Conservation (phyloP, 2,329 filamentous ascomycete genomes). For the Colletotrichum falcatum region DNA sequence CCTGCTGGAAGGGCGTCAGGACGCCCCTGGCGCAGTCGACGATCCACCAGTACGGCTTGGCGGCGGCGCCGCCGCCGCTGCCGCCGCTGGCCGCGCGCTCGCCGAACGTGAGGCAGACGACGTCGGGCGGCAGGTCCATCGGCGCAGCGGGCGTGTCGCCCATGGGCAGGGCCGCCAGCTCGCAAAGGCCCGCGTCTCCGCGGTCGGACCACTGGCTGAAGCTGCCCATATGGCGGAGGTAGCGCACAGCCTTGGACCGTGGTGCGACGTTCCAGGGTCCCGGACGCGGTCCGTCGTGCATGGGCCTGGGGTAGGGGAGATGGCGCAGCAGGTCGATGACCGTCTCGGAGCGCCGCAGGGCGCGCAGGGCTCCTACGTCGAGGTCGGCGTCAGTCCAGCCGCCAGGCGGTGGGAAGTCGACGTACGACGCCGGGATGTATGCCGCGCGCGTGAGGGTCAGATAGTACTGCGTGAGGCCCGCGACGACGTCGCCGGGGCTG, state of each 20-base stretch:
- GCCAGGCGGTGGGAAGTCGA: constrained; percentile 27
- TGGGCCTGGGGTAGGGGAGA: constrained; percentile 35
- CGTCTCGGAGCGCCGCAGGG: constrained; percentile 33
- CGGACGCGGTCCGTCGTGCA: constrained; percentile 38
- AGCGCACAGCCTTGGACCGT: constrained; percentile 31
- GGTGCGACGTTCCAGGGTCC: constrained; percentile 38
- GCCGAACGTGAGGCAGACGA: constrained; percentile 24
- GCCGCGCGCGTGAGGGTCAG: constrained; percentile 19
- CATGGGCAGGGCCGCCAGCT: constrained; percentile 27
- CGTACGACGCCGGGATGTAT: constrained; percentile 26
- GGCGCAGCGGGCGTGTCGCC: constrained; percentile 25
- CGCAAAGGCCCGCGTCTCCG: constrained; percentile 29
- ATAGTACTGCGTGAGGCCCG: constrained; percentile 33
- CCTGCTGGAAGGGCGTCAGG: constrained; percentile 27
- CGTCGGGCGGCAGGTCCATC: constrained; percentile 33
- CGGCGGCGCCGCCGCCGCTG: too few relatives aligned
- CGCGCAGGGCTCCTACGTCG: constrained; percentile 33
- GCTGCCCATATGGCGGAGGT: constrained; percentile 32
- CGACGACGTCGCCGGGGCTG: constrained; percentile 31
- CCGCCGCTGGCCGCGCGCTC: constrained; percentile 2
- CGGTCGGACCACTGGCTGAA: constrained; percentile 36
- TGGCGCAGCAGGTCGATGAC: constrained; percentile 38
- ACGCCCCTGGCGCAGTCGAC: constrained; percentile 31
- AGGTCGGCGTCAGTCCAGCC: constrained; percentile 39
- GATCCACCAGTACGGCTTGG: constrained; percentile 35